Conservation (phyloP, 2,329 filamentous ascomycete species). For the Alternaria viburni region DNA sequence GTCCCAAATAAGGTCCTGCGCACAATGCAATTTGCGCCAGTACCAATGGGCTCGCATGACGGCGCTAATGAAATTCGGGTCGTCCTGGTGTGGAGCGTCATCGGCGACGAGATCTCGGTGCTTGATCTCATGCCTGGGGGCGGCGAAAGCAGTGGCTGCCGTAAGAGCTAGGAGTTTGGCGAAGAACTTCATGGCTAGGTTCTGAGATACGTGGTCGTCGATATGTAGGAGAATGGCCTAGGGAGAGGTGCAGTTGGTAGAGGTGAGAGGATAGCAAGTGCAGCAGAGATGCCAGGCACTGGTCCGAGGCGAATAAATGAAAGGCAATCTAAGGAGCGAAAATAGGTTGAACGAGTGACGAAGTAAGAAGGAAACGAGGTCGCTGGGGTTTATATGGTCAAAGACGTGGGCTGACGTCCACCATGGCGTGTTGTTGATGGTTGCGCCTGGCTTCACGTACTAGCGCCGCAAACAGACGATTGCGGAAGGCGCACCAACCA, state of each 20-base stretch:
- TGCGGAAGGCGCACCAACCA: conserved; percentile 3
- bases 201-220: neutral
- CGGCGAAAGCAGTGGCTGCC: conserved; percentile 29
- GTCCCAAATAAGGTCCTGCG: conserved; percentile 45
- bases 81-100: conserved; percentile 32
- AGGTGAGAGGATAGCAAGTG: conserved; percentile 16
- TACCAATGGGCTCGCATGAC: conserved; percentile 47
- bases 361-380: conserved; percentile 3
- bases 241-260: conserved; percentile 5
- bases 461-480: conserved; percentile 18
- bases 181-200: conserved; percentile 37
- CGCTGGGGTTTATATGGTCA: conserved; percentile 16
- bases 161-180: conserved; percentile 26
- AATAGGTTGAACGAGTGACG: neutral
- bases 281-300: conserved; percentile 27
- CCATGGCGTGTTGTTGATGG: conserved; percentile 15
- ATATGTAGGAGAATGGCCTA: neutral
- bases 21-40: conserved; percentile 45
- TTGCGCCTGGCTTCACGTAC: conserved; percentile 16
- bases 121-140: conserved; percentile 22
- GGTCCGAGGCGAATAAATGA: conserved; percentile 13
- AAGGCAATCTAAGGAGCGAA: conserved; percentile 7
- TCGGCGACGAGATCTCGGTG: conserved; percentile 23
- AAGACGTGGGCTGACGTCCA: conserved; percentile 6
- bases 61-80: conserved; percentile 39